A percentile compares a stretch with the other conserved stretches of the same genome.
Conservation (phyloP, 2,329 filamentous ascomycete species). For the Aspergillus terreus region DNA sequence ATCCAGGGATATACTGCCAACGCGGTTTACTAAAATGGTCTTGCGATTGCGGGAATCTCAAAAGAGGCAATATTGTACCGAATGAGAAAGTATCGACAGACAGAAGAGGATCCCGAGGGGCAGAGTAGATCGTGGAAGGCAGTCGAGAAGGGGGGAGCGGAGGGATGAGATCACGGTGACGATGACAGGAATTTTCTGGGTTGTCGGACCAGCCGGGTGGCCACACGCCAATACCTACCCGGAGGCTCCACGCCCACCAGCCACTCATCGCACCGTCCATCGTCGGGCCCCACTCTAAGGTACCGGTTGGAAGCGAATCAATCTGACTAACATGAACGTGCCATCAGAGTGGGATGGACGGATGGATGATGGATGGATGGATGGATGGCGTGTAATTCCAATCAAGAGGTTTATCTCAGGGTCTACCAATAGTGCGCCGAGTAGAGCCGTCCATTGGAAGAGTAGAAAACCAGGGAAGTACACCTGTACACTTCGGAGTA, state of each 20-base stretch:
- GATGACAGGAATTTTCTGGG: conserved; percentile 31
- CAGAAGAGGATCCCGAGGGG: not conserved
- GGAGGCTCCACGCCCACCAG: conserved; percentile 10
- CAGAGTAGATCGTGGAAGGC: not conserved
- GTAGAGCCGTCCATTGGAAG: too few relatives aligned
- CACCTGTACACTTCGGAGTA: not conserved
- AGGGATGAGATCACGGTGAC: conserved; percentile 38
- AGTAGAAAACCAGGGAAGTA: not conserved
- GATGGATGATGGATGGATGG: too few relatives aligned
- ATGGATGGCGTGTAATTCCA: not conserved
- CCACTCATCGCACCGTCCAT: conserved; percentile 13
- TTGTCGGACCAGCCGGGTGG: conserved; percentile 22
- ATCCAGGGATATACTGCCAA: conserved; percentile 4
- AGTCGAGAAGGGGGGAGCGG: not conserved
- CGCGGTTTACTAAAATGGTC: not conserved
- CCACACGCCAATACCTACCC: conserved; percentile 14
- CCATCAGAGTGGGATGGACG: too few relatives aligned
- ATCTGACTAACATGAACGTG: too few relatives aligned
- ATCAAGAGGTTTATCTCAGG: not conserved
- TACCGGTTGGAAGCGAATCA: not conserved
- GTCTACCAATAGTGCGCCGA: too few relatives aligned
- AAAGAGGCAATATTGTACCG: too few relatives aligned
- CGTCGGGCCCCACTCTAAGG: not conserved
- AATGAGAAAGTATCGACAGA: not conserved
- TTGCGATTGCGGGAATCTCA: not conserved